These are phyloP conservation scores for Spathaspora sp. DNA, from an alignment of 805 yeast genomes.

Conservation along the genomic window DNA sequence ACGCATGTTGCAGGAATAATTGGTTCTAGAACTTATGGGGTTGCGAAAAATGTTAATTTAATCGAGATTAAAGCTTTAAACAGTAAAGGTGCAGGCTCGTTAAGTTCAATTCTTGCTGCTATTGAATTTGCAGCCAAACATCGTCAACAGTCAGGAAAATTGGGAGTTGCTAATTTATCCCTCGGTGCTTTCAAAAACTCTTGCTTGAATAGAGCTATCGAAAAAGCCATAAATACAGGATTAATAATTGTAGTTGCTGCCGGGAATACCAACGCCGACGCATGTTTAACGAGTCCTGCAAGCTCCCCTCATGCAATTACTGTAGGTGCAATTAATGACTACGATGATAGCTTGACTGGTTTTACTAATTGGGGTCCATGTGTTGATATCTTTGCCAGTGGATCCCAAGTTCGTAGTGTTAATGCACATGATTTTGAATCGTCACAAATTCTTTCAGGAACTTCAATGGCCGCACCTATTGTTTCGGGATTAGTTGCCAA, in stretches of 20 bases:
- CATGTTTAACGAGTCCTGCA: conserved; percentile 86
- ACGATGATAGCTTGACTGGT: conserved; percentile 61
- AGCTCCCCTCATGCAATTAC: conserved; percentile 69
- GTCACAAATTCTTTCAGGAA: conserved; percentile 55
- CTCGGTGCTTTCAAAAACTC: conserved; percentile 70
- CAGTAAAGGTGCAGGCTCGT: conserved; percentile 63
- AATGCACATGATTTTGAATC: conserved; percentile 6
- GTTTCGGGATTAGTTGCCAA: conserved; percentile 65
- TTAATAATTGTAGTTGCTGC: conserved; percentile 78
- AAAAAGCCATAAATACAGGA: conserved; percentile 72
- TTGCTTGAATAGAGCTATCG: conserved; percentile 70
- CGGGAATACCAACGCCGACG: conserved; percentile 75
- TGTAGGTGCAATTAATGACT: conserved; percentile 86
- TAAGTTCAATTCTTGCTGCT: conserved; percentile 62
- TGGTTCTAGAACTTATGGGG: conserved; percentile 50
- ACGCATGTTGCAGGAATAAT: conserved; percentile 55
- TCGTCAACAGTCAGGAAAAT: conserved; percentile 25
- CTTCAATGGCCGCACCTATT: conserved; percentile 79
- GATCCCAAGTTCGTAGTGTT: conserved; percentile 58
- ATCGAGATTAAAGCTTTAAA: conserved; percentile 76
- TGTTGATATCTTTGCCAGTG: conserved; percentile 83
- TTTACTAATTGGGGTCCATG: conserved; percentile 95
- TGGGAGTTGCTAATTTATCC: conserved; percentile 74
- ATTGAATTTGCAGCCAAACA: conserved; percentile 68
- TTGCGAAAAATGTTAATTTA: conserved; percentile 51